Percentiles rank a stretch among this genome's conserved stretches.
These are phyloP conservation scores for Lachnellula hyalina DNA, from an alignment of 2,329 filamentous ascomycete genomes.

Conservation along the genomic window DNA sequence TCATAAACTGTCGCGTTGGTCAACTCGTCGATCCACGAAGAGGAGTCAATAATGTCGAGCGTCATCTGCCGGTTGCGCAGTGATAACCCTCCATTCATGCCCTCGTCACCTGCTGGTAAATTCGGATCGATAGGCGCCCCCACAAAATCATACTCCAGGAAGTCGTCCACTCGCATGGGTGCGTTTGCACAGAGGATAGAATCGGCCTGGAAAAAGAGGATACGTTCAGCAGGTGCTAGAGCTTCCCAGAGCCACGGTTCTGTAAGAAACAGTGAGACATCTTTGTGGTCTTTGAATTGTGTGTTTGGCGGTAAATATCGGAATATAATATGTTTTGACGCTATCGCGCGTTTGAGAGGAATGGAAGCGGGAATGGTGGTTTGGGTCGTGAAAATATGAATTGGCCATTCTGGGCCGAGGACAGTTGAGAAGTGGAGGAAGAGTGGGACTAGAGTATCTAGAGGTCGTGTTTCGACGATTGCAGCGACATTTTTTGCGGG, in stretches of 20 bases:
- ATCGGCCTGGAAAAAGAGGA: conserved; percentile 51
- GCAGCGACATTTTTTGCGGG: conserved; percentile 38
- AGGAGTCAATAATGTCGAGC: too few relatives aligned
- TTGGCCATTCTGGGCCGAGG: conserved; percentile 49
- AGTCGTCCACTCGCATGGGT: neutral
- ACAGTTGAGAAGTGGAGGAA: conserved; percentile 51
- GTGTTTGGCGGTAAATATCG: neutral
- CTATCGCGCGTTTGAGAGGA: conserved; percentile 41
- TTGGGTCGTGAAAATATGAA: conserved; percentile 47
- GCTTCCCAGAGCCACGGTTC: conserved; percentile 45
- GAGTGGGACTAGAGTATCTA: conserved; percentile 43
- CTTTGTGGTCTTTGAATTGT: neutral
- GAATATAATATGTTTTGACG: conserved; percentile 13
- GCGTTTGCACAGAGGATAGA: conserved; percentile 48
- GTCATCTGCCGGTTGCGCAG: too few relatives aligned
- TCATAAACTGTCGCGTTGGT: neutral
- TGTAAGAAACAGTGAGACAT: conserved; percentile 38
- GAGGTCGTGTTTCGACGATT: conserved; percentile 46
- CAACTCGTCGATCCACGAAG: neutral
- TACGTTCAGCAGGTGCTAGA: conserved; percentile 44
- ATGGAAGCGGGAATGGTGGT: conserved; percentile 37
- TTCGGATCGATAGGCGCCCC: too few relatives aligned
- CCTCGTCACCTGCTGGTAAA: too few relatives aligned
- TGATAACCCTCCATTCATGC: too few relatives aligned
- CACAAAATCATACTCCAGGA: too few relatives aligned